Evolutionary conservation across 495 filamentous ascomycete species (phyloP).

Genomic region (Staphylotrichum longicolle): DNA sequence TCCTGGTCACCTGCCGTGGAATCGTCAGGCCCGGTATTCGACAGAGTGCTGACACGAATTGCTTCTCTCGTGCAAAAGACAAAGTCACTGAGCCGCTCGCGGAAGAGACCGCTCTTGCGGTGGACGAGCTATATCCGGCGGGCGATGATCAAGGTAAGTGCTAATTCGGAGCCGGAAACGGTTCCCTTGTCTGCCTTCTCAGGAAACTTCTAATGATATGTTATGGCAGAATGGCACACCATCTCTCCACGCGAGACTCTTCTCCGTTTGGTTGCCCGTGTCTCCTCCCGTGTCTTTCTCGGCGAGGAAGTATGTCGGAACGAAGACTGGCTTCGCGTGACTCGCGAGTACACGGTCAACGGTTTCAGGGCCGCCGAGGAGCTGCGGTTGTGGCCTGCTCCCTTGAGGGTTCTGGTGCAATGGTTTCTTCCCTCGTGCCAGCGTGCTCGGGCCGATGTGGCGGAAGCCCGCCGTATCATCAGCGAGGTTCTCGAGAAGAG

Average conservation of each 20-base stretch:
- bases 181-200: not conserved
- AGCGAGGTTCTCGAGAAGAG: slow-evolving; percentile 32
- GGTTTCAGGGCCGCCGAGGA: slow-evolving; percentile 30
- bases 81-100: slow-evolving; percentile 39
- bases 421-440: slow-evolving; percentile 38
- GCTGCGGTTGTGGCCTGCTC: slow-evolving; percentile 35
- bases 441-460: slow-evolving; percentile 22
- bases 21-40: not conserved
- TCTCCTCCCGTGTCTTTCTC: slow-evolving; percentile 49
- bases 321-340: slow-evolving; percentile 44
- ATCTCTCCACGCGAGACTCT: slow-evolving; percentile 20
- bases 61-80: slow-evolving; percentile 20
- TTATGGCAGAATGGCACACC: slow-evolving; percentile 24
- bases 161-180: not conserved
- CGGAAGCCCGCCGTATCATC: slow-evolving; percentile 29
- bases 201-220: not conserved
- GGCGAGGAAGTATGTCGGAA: slow-evolving; percentile 48
- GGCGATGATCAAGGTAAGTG: slow-evolving; percentile 19
- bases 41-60: not conserved
- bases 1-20: not conserved
- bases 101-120: slow-evolving; percentile 40
- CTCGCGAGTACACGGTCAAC: slow-evolving; percentile 40
- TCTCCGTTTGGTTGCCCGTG: slow-evolving; percentile 40
- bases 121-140: slow-evolving; percentile 35
- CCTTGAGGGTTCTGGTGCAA: slow-evolving; percentile 35